Base-by-base conservation (phyloP, 169 alveolate genomes). In the Babesia ovis region DNA sequence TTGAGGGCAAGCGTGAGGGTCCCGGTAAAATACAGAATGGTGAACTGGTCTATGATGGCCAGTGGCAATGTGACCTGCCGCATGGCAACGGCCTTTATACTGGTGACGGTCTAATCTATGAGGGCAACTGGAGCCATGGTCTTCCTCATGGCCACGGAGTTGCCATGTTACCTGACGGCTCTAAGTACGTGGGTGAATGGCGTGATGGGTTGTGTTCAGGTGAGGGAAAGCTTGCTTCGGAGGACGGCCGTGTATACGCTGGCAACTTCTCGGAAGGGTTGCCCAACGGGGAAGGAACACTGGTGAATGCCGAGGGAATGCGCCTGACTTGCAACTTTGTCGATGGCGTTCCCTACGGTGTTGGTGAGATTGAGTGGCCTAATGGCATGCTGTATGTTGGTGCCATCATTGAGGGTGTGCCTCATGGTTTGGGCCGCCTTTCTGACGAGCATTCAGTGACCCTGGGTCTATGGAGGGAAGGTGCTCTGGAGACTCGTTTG, bases 401-500 rank as follows among this genome's bases (percentile, higher is more conserved):
- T 4, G 45, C 61, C 54, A 64, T 64, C 9, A 64, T 64, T 6
- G 74, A 64, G 34, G 74, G 74, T 14, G 41, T 64, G n/a, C 74
- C 74, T 55, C 74, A 64, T 31, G 74, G 74, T 23, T 54, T 64
- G 45, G 74, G 74, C 29, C 27, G 74, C 9, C 61, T 64, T 32
- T 27, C 60, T 27, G 41, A 64, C 74, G 74, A 64, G 31, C 1
- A 29, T 0, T n/a, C n/a, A 9, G 74, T 64, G 42, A 46, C 51
- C 32, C 50, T 64, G 61, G 74, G 74, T 6, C 61, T 64, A 6
- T 64, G 74, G 74, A 64, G 54, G 61, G 16, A 83, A 31, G 92
- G 92, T 1, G 67, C 73, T 29, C 69, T 85, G 22, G 92, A 86
- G 66, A 59, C 83, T 8, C 35, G 70, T 35, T 51, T 85, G 56